These are phyloP conservation scores for Poterioochromonas sp. DNA, from an alignment of 352 stramenopile species.

Conservation along the genomic window DNA sequence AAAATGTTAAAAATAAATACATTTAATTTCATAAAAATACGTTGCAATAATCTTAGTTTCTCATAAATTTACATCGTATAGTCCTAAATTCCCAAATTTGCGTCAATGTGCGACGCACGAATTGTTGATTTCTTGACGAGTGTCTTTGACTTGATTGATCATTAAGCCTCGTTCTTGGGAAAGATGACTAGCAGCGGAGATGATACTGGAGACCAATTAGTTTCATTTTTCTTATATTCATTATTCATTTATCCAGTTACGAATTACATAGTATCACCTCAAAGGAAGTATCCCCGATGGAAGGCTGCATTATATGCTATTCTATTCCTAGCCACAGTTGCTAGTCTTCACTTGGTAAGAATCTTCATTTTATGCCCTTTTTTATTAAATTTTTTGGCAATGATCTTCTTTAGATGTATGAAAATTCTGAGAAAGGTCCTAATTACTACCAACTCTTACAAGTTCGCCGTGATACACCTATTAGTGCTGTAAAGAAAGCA, in stretches of 20 bases:
- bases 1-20: too few species aligned
- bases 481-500: slow-evolving; percentile 75
- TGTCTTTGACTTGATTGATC: too few species aligned
- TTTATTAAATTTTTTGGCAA: not conserved
- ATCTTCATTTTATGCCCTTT: not conserved
- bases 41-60: too few species aligned
- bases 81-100: too few species aligned
- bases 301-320: slow-evolving; percentile 3
- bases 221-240: slow-evolving; percentile 32
- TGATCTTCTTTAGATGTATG: not conserved
- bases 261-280: slow-evolving; percentile 19
- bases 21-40: too few species aligned
- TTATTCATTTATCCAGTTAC: slow-evolving; percentile 27
- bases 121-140: too few species aligned
- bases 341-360: slow-evolving; percentile 9
- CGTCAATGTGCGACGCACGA: too few species aligned
- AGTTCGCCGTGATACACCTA: not conserved
- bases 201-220: slow-evolving; percentile 7
- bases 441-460: slow-evolving; percentile 29
- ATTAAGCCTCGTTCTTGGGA: too few species aligned
- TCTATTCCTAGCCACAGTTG: not conserved
- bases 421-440: slow-evolving; percentile 20
- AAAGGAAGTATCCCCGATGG: not conserved
- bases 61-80: too few species aligned
- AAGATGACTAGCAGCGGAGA: too few species aligned